Evolutionary conservation across 352 stramenopile genomes (phyloP).

Genomic region (Phytopythium vexans): DNA sequence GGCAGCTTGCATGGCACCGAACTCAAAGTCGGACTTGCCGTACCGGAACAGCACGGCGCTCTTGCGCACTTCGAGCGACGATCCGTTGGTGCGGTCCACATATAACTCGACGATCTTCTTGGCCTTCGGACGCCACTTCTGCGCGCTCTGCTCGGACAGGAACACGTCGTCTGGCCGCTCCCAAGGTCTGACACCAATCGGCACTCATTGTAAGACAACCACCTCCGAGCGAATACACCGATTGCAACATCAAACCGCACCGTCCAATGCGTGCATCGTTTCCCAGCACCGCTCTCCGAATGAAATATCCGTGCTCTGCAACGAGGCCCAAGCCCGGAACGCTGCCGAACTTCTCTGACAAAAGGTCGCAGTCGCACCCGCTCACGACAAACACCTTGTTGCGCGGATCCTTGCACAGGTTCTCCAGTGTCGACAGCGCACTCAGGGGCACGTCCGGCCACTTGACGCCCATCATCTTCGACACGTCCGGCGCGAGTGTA

Average conservation of each 20-base stretch:
- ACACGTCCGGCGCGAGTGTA: constrained; percentile 93
- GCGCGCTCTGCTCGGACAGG: constrained; percentile 39
- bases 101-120: constrained; percentile 98
- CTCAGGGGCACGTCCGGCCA: constrained; percentile 78
- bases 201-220: neutral
- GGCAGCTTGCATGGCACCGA: constrained; percentile 95
- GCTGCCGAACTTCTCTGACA: constrained; percentile 92
- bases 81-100: constrained; percentile 97
- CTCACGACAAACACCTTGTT: constrained; percentile 99
- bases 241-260: constrained; percentile 4
- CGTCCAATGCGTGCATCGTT: constrained; percentile 64
- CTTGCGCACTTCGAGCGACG: constrained; percentile 96
- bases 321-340: constrained; percentile 96
- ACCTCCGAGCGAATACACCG: neutral
- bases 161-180: constrained; percentile 68
- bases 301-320: constrained; percentile 98
- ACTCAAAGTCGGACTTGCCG: constrained; percentile 98
- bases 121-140: constrained; percentile 94
- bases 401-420: constrained; percentile 91
- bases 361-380: constrained; percentile 94
- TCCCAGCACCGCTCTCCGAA: constrained; percentile 56
- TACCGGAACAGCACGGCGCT: constrained; percentile 99
- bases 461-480: constrained; percentile 67
- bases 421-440: constrained; percentile 82
- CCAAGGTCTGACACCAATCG: constrained; percentile 30